Evolutionary conservation across 139 green algal genomes (phyloP).

Genomic region (Diplosphaera chodatii): DNA sequence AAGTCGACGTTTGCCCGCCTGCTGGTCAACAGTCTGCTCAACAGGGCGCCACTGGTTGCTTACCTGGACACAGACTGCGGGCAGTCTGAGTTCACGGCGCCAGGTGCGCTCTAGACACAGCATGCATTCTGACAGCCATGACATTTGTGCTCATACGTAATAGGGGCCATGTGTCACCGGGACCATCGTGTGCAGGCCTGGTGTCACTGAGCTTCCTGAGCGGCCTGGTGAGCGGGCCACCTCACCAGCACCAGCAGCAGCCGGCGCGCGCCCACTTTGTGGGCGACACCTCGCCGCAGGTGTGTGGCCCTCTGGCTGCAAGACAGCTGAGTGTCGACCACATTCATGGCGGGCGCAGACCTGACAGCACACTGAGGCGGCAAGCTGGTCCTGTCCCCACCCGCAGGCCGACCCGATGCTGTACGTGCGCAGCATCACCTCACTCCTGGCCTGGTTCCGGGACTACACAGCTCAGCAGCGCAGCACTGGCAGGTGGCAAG

Average conservation of each 20-base stretch:
- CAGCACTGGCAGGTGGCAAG: not conserved
- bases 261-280: constrained; percentile 41
- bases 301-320: no score
- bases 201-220: constrained; percentile 61
- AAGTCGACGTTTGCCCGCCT: constrained; percentile 74
- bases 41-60: constrained; percentile 30
- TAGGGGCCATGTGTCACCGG: no score
- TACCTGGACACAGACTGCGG: constrained; percentile 83
- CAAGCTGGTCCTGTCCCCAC: no score
- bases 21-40: constrained; percentile 50
- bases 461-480: not conserved
- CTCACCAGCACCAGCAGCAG: constrained; percentile 46
- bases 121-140: no score
- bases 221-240: constrained; percentile 50
- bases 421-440: constrained; percentile 46
- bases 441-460: constrained; percentile 41
- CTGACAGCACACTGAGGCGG: no score
- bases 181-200: constrained; percentile 50
- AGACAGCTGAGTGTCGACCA: no score
- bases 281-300: constrained; percentile 55
- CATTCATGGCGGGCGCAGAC: no score
- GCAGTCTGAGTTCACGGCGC: constrained; percentile 79
- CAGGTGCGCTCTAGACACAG: constrained; percentile 7
- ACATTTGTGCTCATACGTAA: no score
- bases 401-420: constrained; percentile 46